Evolutionary conservation across 2,329 filamentous ascomycete genomes (phyloP), one percentile per base, ranked within the genome.

Genomic region (Leptographium wingfieldii): DNA sequence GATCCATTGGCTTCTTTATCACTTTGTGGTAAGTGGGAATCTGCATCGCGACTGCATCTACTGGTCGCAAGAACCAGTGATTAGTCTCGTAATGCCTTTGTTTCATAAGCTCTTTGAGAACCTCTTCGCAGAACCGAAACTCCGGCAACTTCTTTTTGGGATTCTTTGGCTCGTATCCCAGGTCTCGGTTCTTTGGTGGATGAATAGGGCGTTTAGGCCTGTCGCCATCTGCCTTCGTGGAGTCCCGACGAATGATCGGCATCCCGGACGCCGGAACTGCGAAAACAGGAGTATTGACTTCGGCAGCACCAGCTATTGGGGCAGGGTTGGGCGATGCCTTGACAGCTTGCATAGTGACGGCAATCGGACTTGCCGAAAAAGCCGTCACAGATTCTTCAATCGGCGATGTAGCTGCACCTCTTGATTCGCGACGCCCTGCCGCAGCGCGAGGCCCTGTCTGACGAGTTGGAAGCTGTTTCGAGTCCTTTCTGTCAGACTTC

Each of bases 1-100:
- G 78, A 71, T 99, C 92, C 92, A 97, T 99, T 0, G 94, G 94
- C 70, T 92, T 90, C 77, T 96, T 97, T 74, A 99, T 91, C 63
- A 97, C 78, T 68, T 87, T 90, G 71, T 94, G 90, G 70, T 99
- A 99, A 29, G 87, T 86, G 0, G 94, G 94, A 62, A 97, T 96
- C 70, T 92, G 91, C 59, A 97, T 77, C 0, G 92, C 92, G 43
- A 97, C 92, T 0, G 94, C 91, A 69, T 99, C 94, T 25, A 99
- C 94, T 0, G 94, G 88, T 9, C 81, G 75, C 67, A 90, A 76
- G 75, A 99, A 99, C 61, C 88, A 86, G 59, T 80, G 79, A 52
- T 90, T 90, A 65, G 86, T 75, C 2, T 74, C 69, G 60, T 77
- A 78, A 69, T 96, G 81, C 70, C 89, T 92, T 1, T 80, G 73